Evolutionary conservation across 2,329 filamentous ascomycete species (phyloP), one percentile per base, ranked within the genome.

Genomic region (Gaeumannomyces tritici): DNA sequence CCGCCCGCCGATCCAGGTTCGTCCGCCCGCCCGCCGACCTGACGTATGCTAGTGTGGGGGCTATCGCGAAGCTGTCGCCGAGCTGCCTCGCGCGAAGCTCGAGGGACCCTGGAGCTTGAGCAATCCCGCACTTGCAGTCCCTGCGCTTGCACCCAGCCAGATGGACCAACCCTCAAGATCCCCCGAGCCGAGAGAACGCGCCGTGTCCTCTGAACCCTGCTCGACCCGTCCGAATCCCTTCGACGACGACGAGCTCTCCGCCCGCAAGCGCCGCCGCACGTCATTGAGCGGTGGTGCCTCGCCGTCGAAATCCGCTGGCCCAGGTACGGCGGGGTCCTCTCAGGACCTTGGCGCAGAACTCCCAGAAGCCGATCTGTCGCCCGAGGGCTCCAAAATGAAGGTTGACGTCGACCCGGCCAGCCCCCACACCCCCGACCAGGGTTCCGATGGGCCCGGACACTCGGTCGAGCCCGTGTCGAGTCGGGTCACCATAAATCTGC

Each of bases 201-300:
- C 82, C 70, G 77, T 79, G 74, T 87, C 84, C 69, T 82, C 82
- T 74, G 85, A 88, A 77, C 81, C 83, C 72, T 80, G 80, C 73
- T 83, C 84, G 69, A 84, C 81, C 67, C 81, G 85, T 65, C 83
- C 83, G 61, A 87, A 88, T 66, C 85, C 85, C 55, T 88, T 87
- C 71, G 80, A 86, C 74, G 83, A 86, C 73, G 76, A 74, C 70
- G 81, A 84, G 66, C 70, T 74, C 58, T 77, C 80, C 55, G 79
- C 84, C 62, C 79, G 85, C 66, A 88, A 88, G 73, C 83, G 85
- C 61, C 84, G 83, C 65, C 81, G 85, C 67, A 85, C 84, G 33
- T 87, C 84, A 18, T 74, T 79, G 61, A 80, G 80, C 62, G 79
- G 60, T 42, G 60, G 76, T 59, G 68, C 64, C 63, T 86, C 84